Percentiles rank a stretch among this genome's conserved stretches.
Conservation (phyloP, 1,284 basidiomycete species). For the Fomitopsis schrenkii region DNA sequence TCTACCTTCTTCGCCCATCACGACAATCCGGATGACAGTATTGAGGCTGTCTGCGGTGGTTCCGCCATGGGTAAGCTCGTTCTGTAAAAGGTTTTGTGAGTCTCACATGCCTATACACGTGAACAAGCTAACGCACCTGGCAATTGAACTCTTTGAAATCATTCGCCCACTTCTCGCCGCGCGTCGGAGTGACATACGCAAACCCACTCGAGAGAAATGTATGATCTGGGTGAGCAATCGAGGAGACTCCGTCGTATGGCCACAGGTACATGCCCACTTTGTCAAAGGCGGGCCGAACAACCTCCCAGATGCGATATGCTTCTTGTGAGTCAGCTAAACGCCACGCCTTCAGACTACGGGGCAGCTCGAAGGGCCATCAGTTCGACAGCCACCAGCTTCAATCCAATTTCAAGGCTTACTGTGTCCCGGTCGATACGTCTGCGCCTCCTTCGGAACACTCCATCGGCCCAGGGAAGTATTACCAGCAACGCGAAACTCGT, state of each 20-base stretch:
- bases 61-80: not conserved
- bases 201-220: not conserved
- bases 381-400: not conserved
- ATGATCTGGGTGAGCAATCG: not conserved
- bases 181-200: not conserved
- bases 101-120: not conserved
- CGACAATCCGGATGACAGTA: not conserved
- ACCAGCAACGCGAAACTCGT: no score
- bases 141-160: not conserved
- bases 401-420: no score
- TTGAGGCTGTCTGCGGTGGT: not conserved
- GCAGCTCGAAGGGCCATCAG: not conserved
- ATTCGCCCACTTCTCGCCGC: not conserved
- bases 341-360: not conserved
- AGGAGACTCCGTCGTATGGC: not conserved
- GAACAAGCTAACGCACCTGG: not conserved
- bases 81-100: not conserved
- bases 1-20: not conserved
- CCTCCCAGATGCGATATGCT: not conserved
- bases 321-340: not conserved
- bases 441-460: no score
- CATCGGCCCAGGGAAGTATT: no score
- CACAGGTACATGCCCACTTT: not conserved
- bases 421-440: no score
- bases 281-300: not conserved